Evolutionary conservation across 1,284 basidiomycete species (phyloP), one percentile per base, ranked within the genome.

Genomic region (Melanopsichium pennsylvanicum): DNA sequence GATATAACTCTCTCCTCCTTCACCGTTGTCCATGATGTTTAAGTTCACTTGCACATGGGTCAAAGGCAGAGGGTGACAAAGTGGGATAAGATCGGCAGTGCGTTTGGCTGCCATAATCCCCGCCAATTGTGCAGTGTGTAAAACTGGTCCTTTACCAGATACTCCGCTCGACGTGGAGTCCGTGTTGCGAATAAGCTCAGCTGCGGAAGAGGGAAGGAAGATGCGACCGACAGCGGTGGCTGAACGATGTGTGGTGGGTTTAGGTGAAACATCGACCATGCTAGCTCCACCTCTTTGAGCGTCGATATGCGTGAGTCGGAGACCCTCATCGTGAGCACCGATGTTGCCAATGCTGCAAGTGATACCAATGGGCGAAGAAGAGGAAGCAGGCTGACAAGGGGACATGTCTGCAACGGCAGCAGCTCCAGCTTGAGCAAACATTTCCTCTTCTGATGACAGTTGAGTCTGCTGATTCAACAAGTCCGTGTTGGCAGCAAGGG

Each of bases 21-120:
- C 25, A 1, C 31, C 48, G 2, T 36, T 39, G n/a, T 26, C 64
- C 5, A 57, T 39, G 5, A 71, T 85, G 2, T 82, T 82, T 45
- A 93, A 82, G 1, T 79, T 82, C 5, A 90, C 89, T 19, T 87
- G 83, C 48, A 93, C 83, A 64, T 90, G 87, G 5, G 87, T 87
- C 21, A 93, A 83, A 19, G 85, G 81, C 19, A 94, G 83, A 1
- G 91, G 88, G 80, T 94, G 92, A 73, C 92, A 93, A 8, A 93
- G 84, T 3, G 92, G 92, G 51, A 94, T 93, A 9, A 70, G 41
- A 15, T 75, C 70, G 7, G 56, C 25, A 82, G 92, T 93, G 54
- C 87, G 86, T 81, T 94, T 94, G 58, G 89, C 87, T 8, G 86
- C 91, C 88, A 92, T 92, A 78, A 93, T 90, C 12, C 87, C 92